Conservation (phyloP, 495 filamentous ascomycete genomes). For the Cercophora sp. region DNA sequence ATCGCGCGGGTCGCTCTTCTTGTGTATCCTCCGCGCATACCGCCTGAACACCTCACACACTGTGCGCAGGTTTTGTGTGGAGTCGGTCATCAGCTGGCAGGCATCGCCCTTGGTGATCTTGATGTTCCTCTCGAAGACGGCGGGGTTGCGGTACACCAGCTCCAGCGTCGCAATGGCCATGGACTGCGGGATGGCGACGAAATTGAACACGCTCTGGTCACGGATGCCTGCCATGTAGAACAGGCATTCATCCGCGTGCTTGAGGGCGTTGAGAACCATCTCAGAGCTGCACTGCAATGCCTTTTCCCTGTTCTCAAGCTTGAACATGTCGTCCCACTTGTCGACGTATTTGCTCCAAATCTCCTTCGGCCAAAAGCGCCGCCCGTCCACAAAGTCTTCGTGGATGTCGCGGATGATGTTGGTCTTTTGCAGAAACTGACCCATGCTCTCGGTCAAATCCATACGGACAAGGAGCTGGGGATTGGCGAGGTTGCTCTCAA, state of each 20-base stretch:
- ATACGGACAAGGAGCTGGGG: constrained; percentile 72
- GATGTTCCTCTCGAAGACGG: constrained; percentile 80
- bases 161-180: constrained; percentile 97
- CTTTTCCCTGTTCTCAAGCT: constrained; percentile 69
- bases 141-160: constrained; percentile 86
- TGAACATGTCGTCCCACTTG: constrained; percentile 85
- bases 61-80: constrained; percentile 78
- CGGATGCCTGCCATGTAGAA: constrained; percentile 96
- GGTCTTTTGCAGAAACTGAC: constrained; percentile 93
- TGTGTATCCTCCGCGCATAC: constrained; percentile 77
- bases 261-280: constrained; percentile 85
- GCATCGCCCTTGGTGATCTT: constrained; percentile 97
- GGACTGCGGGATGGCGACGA: constrained; percentile 93
- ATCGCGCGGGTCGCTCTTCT: constrained; percentile 92
- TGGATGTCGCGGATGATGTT: constrained; percentile 96
- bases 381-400: constrained; percentile 81
- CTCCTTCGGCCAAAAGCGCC: constrained; percentile 90
- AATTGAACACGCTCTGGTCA: constrained; percentile 99
- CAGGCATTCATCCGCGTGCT: constrained; percentile 86
- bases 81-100: constrained; percentile 85
- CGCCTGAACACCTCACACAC: constrained; percentile 75
- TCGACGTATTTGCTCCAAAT: constrained; percentile 94
- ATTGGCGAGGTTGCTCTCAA: constrained; percentile 84
- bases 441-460: constrained; percentile 89
- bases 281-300: constrained; percentile 89